Base-by-base conservation (phyloP, 75 land plant species). In the Chamaecyparis obtusa region DNA sequence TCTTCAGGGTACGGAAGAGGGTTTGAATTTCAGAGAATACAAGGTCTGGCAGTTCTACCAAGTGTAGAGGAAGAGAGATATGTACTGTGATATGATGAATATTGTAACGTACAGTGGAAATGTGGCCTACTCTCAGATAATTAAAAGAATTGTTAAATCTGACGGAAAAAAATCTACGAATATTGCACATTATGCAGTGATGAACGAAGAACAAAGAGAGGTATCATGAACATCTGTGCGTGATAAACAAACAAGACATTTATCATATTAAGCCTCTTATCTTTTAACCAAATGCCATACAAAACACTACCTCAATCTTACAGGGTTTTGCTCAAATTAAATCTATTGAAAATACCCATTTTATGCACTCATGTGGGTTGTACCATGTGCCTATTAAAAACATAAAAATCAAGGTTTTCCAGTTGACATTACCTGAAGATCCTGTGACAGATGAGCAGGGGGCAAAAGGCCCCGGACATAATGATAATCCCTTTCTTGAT, bases 381-480 rank as follows among this genome's bases (percentile, higher is more conserved):
- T 19, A 84, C 16, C 27, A 51, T 51, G 55, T 13, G 16, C 3
- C 37, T 15, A 41, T 32, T 8, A 35, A 81, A 43, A 24, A 87
- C 30, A 78, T 39, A 46, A 81, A 41, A 37, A 60, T 39, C 54
- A 77, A 27, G 74, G 32, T 33, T 87, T 43, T 35, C 37, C 75
- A 46, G 55, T 27, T 24, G 30, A 80, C 30, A 3, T 85, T 87
- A 90, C 92, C 87, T 91, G 92, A 56, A 90, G 89, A 15, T 91
- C 92, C 64, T 91, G 92, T 51, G 92, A 74, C 41, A 90, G 54
- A 39, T 83, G 89, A 64, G 85, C 88, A 49, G 92, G 92, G 15
- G 92, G 92, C n/a, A 91, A 83, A 87, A 91, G 92, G 6, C 92
- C 92, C 83, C 87, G 71, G 55, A 91, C 64, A 79, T 91, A 90